These are phyloP conservation scores for Galerina sulciceps DNA, from an alignment of 768 basidiomycete species.

Conservation along the genomic window DNA sequence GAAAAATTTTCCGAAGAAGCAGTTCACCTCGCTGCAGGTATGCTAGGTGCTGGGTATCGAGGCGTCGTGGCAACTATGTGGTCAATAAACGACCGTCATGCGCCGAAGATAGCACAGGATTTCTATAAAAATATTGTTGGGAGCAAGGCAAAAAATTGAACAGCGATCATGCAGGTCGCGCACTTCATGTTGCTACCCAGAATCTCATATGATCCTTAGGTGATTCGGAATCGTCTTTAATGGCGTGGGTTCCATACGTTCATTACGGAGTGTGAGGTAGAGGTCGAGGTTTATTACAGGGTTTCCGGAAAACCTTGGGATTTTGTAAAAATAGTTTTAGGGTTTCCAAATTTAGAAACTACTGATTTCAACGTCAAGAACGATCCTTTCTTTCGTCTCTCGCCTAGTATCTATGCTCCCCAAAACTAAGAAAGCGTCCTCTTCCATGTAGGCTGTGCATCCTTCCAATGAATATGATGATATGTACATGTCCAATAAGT, in stretches of 20 bases:
- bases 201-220: not conserved
- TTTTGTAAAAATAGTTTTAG: too few species aligned
- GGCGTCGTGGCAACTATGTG: conserved; percentile 15
- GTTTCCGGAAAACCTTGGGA: too few species aligned
- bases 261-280: conserved; percentile 1
- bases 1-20: conserved; percentile 10
- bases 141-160: conserved; percentile 4
- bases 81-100: conserved; percentile 10
- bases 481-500: too few species aligned
- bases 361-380: too few species aligned
- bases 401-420: too few species aligned
- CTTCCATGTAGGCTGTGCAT: too few species aligned
- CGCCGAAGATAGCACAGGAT: not conserved
- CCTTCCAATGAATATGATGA: too few species aligned
- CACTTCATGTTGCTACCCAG: not conserved
- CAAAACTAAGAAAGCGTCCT: too few species aligned
- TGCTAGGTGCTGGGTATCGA: conserved; percentile 15
- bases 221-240: not conserved
- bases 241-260: conserved; percentile 9
- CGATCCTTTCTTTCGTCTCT: too few species aligned
- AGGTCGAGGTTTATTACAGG: too few species aligned
- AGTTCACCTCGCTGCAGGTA: conserved; percentile 13
- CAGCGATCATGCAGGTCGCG: not conserved
- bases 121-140: not conserved
- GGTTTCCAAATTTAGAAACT: too few species aligned